These are phyloP conservation scores for Gyromitra esculenta DNA, from an alignment of 2,329 filamentous ascomycete species.

Conservation along the genomic window DNA sequence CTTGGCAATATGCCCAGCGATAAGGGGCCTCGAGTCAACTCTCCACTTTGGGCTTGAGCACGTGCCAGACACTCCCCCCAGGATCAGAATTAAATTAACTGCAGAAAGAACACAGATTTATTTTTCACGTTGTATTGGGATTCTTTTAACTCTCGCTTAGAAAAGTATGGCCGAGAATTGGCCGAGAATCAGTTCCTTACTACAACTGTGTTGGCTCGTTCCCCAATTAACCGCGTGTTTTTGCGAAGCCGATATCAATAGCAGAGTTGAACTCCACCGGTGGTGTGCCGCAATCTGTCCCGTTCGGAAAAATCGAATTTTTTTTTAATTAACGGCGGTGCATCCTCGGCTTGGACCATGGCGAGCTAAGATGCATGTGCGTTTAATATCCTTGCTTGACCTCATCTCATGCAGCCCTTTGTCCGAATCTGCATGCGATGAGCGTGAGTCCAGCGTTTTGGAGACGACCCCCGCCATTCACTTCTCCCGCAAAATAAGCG, in stretches of 20 bases:
- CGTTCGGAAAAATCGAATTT: not conserved
- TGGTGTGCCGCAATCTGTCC: not conserved
- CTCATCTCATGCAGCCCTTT: not conserved
- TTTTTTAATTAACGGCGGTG: not conserved
- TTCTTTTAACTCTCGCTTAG: not conserved
- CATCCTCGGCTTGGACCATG: not conserved
- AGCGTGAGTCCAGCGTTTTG: conserved; percentile 23
- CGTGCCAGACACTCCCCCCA: not conserved
- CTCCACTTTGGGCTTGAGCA: not conserved
- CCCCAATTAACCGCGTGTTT: not conserved
- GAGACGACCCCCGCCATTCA: conserved; percentile 24
- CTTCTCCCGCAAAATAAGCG: conserved; percentile 9
- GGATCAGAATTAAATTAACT: conserved; percentile 3
- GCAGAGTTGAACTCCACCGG: not conserved
- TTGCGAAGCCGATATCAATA: not conserved
- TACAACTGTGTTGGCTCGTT: not conserved
- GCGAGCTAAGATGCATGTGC: conserved; percentile 1
- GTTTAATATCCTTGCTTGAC: conserved; percentile 16
- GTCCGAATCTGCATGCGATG: conserved; percentile 4
- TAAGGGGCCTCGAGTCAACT: not conserved
- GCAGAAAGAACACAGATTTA: not conserved
- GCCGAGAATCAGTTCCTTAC: not conserved
- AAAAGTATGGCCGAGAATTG: conserved; percentile 4
- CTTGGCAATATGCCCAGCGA: not conserved
- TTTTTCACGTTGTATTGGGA: not conserved